Evolutionary conservation across 345 rosid genomes (phyloP), one percentile per base, ranked within the genome.

Genomic region (Citrus mangshanensis): DNA sequence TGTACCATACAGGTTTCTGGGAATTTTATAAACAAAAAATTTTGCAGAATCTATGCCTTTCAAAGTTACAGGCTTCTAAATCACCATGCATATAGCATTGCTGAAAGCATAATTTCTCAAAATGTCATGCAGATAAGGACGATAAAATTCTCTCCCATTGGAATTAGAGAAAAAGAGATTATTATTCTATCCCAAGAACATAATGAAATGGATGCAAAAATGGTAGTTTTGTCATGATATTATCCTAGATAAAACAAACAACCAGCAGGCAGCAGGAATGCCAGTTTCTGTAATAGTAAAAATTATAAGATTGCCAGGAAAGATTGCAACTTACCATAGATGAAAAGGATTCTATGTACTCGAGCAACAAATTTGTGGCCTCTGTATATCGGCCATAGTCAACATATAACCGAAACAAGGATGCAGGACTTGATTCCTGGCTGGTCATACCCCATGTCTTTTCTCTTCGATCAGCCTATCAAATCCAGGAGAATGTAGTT

Each of bases 341-440:
- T 70, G 93, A 90, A 89, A 85, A 91, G 61, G 88, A 88, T 68
- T 91, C 94, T 35, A 88, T 80, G 78, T 88, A 92, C 89, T 92
- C 95, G 4, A 93, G 84, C 77, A 95, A 84, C 82, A 95, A 79
- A 84, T 89, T 89, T 78, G 92, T 90, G 71, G 98, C 99, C 82
- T 95, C 99, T 24, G 87, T 86, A 80, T 88, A 91, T 77, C 97
- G 91, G 61, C 89, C 89, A 81, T 89, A 85, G 75, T 88, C 88
- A 80, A 93, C 97, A 76, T 91, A 93, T 59, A 95, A 85, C 77
- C 84, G 90, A 80, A 95, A 87, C 87, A 95, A 84, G 78, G 99
- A 87, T 13, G 96, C 92, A 51, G 97, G 89, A 85, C 88, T 91
- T 69, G 93, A 89, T 78, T 89, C 98, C 81, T 88, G 85, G 75